Evolutionary conservation across 1,284 basidiomycete species (phyloP).

Genomic region (Hortiboletus rubellus): DNA sequence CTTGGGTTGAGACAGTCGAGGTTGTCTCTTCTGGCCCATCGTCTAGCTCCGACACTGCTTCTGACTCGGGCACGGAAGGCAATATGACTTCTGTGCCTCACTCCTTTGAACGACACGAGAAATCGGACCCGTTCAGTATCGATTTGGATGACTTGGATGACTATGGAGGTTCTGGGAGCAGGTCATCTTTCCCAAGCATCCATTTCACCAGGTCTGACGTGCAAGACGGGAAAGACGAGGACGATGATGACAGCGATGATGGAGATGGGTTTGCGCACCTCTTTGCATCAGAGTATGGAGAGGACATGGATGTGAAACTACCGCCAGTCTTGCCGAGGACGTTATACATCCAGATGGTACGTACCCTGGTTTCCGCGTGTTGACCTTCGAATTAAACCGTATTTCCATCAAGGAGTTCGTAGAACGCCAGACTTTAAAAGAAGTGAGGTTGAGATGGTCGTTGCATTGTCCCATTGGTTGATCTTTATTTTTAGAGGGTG

Average conservation of each 20-base stretch:
- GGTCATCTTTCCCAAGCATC: conserved; percentile 75
- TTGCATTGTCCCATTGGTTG: not conserved
- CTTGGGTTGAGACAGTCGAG: conserved; percentile 75
- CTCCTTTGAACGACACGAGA: conserved; percentile 35
- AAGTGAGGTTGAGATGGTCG: conserved; percentile 44
- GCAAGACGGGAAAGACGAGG: conserved; percentile 44
- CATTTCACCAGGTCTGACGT: conserved; percentile 57
- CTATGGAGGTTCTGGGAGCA: conserved; percentile 47
- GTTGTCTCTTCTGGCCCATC: conserved; percentile 46
- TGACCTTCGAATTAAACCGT: not conserved
- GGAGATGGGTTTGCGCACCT: conserved; percentile 41
- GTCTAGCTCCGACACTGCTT: conserved; percentile 45
- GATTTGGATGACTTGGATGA: conserved; percentile 63
- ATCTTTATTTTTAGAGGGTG: conserved; percentile 54
- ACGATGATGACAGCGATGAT: conserved; percentile 40
- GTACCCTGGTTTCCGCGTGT: not conserved
- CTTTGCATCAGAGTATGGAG: conserved; percentile 33
- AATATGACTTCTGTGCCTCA: conserved; percentile 56
- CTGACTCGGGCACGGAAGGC: conserved; percentile 43
- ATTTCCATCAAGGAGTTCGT: conserved; percentile 70
- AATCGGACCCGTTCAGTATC: conserved; percentile 53
- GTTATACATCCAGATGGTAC: conserved; percentile 89
- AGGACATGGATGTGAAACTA: conserved; percentile 30
- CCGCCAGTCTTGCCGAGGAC: conserved; percentile 56
- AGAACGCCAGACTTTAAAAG: conserved; percentile 81